phyloP scores from a whole-genome alignment of 2,329 filamentous ascomycete genomes.

The Delphinella strobiligena region DNA sequence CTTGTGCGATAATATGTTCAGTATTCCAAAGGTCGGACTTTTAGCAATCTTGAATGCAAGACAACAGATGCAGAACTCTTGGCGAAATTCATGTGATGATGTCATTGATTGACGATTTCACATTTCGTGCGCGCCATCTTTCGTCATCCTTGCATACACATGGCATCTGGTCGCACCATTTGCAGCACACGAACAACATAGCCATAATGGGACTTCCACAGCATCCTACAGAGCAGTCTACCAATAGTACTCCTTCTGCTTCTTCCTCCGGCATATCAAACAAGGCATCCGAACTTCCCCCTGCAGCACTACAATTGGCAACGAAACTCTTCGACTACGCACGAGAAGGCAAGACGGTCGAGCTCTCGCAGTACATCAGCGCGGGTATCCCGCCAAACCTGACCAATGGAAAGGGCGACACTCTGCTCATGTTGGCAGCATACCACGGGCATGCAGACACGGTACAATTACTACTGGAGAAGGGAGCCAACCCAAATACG shows the following conservation, averaged over 20 bases:
- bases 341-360: slow-evolving; percentile 43
- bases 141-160: no score
- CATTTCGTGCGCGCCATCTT: no score
- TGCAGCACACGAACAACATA: background rate
- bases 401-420: slow-evolving; percentile 63
- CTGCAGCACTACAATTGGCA: slow-evolving; percentile 55
- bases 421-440: slow-evolving; percentile 60
- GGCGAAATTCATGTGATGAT: no score
- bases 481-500: slow-evolving; percentile 55
- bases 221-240: background rate
- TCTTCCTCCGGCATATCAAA: background rate
- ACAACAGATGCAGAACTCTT: no score
- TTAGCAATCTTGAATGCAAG: no score
- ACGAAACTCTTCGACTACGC: slow-evolving; percentile 56
- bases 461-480: slow-evolving; percentile 46
- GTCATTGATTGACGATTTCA: no score
- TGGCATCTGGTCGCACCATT: no score
- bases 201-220: slow-evolving; percentile 8
- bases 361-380: slow-evolving; percentile 51
- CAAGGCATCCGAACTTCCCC: slow-evolving; percentile 34
- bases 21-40: no score
- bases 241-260: background rate
- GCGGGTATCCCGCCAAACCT: slow-evolving; percentile 57
- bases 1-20: no score
- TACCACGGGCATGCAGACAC: slow-evolving; percentile 56